phyloP scores from a whole-genome alignment of 2,329 filamentous ascomycete genomes.

The Dothideomycetes sp. region DNA sequence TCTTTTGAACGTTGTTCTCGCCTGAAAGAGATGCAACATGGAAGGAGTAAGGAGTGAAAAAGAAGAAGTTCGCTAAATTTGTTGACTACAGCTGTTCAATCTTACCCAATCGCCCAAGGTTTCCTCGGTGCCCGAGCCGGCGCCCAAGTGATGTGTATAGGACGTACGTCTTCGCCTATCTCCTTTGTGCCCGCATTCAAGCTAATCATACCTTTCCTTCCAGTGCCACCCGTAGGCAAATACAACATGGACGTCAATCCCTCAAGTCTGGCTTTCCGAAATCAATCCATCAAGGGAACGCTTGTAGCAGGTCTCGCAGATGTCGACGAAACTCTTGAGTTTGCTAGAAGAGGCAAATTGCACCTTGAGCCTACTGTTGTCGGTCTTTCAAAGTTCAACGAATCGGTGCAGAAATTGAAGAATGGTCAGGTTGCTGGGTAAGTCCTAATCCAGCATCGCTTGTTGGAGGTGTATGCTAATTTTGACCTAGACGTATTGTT shows the following conservation, averaged over 20 bases:
- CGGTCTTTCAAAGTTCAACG: conserved; percentile 38
- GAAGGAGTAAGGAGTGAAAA: no score
- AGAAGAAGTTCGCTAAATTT: no score
- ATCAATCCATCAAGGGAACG: conserved; percentile 27
- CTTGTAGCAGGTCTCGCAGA: conserved; percentile 41
- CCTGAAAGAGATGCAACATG: no score
- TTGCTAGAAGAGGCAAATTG: conserved; percentile 37
- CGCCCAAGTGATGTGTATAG: conserved; percentile 42
- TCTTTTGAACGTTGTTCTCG: no score
- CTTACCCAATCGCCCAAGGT: conserved; percentile 25
- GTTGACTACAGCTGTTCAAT: neutral
- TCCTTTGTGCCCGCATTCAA: conserved; percentile 22
- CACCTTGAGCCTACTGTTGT: conserved; percentile 34
- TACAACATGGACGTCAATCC: conserved; percentile 28
- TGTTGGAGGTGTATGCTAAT: no score
- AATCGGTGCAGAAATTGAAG: conserved; percentile 43
- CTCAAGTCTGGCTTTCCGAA: conserved; percentile 28
- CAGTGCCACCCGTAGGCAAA: conserved; percentile 27
- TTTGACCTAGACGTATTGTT: conserved; percentile 32
- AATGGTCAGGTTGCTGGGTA: conserved; percentile 42
- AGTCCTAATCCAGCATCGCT: neutral
- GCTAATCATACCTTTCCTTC: conserved; percentile 15
- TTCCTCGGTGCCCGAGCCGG: conserved; percentile 41
- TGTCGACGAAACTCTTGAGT: conserved; percentile 38
- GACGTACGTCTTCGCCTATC: conserved; percentile 17